Conservation (phyloP, 2,329 filamentous ascomycete species). For the Sporothrix luriei region DNA sequence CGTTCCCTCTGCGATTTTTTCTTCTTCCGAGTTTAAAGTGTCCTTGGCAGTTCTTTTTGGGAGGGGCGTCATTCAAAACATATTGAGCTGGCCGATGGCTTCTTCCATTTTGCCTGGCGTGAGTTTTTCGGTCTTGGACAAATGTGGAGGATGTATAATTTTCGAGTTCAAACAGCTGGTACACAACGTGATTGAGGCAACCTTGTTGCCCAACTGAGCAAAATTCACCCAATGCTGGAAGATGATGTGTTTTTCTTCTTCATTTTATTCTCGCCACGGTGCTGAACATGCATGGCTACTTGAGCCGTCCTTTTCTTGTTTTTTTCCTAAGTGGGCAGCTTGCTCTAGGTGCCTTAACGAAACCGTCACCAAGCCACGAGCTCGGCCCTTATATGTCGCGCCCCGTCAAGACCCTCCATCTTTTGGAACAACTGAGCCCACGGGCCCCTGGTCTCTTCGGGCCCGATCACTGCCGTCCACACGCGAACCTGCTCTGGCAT, state of each 20-base stretch:
- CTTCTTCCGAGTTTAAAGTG: neutral
- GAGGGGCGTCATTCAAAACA: slow-evolving; percentile 21
- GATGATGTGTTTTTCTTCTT: neutral
- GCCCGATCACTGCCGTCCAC: too few relatives aligned
- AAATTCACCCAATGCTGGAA: neutral
- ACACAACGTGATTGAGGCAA: neutral
- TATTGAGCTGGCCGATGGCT: slow-evolving; percentile 19
- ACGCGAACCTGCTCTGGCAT: too few relatives aligned
- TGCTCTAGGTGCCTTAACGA: too few relatives aligned
- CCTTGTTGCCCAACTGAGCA: neutral
- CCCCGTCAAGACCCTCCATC: slow-evolving; percentile 38
- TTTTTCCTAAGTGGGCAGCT: too few relatives aligned
- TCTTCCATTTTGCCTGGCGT: slow-evolving; percentile 12
- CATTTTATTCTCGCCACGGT: neutral
- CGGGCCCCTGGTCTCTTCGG: too few relatives aligned
- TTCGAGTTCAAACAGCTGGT: neutral
- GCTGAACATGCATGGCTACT: neutral
- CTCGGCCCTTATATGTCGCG: slow-evolving; percentile 42
- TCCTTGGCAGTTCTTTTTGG: slow-evolving; percentile 1
- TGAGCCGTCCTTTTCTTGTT: neutral
- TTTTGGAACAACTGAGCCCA: slow-evolving; percentile 44
- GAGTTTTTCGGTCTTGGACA: slow-evolving; percentile 14
- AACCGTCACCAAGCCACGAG: slow-evolving; percentile 35
- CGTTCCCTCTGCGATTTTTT: neutral
- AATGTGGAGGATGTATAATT: slow-evolving; percentile 14